These are phyloP conservation scores for Narthecium ossifragum DNA, from an alignment of 106 monocot species.

Conservation along the genomic window DNA sequence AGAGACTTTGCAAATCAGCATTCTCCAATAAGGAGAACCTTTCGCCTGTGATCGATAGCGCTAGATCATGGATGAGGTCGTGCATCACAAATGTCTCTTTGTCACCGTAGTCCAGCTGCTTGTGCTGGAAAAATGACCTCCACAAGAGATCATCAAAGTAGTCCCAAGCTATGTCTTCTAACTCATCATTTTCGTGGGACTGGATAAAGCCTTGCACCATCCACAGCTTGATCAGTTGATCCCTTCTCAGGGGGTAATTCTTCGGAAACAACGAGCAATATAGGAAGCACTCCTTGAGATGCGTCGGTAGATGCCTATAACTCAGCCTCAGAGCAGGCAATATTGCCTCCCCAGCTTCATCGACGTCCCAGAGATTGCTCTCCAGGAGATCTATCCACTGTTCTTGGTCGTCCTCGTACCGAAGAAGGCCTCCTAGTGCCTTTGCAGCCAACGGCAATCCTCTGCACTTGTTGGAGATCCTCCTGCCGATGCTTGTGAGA, in stretches of 20 bases:
- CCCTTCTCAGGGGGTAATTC: background rate
- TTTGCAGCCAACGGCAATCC: slow-evolving; percentile 20
- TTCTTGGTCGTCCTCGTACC: background rate
- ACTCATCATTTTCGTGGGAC: background rate
- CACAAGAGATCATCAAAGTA: slow-evolving; percentile 7
- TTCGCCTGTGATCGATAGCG: background rate
- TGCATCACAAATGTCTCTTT: slow-evolving; percentile 7
- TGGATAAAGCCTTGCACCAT: slow-evolving; percentile 14
- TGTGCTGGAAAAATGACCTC: slow-evolving; percentile 13
- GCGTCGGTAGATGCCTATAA: slow-evolving; percentile 10
- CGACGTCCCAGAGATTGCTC: slow-evolving; percentile 12
- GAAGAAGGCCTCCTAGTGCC: slow-evolving; percentile 7
- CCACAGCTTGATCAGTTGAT: slow-evolving; percentile 3
- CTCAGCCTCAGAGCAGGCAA: slow-evolving; percentile 13
- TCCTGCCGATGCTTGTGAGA: slow-evolving; percentile 2
- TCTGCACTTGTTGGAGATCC: slow-evolving; percentile 9
- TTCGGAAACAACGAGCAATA: slow-evolving; percentile 10
- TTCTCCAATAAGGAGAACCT: background rate
- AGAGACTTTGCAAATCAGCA: background rate
- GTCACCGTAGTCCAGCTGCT: background rate
- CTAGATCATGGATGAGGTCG: slow-evolving; percentile 4
- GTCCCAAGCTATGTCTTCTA: background rate
- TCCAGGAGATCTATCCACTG: slow-evolving; percentile 8
- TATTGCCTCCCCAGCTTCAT: background rate
- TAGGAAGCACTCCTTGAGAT: slow-evolving; percentile 5